Evolutionary conservation across 1,139 yeast genomes (phyloP), one percentile per base, ranked within the genome.

Genomic region (Schwanniomyces etchellsii): DNA sequence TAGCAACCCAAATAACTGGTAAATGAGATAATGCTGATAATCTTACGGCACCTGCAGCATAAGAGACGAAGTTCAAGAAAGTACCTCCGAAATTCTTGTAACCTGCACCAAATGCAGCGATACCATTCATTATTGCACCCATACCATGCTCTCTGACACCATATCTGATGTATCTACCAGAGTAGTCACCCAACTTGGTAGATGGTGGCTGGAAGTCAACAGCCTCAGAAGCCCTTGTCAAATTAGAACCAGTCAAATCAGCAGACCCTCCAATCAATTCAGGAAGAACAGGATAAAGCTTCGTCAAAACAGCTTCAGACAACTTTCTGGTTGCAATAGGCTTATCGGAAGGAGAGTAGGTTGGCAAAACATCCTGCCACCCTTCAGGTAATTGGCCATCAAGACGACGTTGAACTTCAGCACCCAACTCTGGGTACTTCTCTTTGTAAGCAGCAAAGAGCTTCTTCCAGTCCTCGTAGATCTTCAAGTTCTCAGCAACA

Each of bases 111-210:
- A 72, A 93, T 31, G 96, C 96, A 44, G 93, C 75, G 52, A 91
- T 83, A 80, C 99, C 99, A 65, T 93, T 91, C 81, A 91, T 77
- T 60, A 91, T 84, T 45, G 97, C 97, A 68, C 96, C 96, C 97
- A 91, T 89, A 64, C 88, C 98, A 68, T 93, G 98, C 72, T 91
- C 99, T 69, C 99, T 85, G 44, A 91, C 96, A 78, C 99, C 99
- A 62, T 83, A 91, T 71, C 97, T 83, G 62, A 91, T 75, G 72
- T 91, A 91, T 61, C 96, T 82, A 60, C 99, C 99, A 38, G 77
- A 45, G 71, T 81, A 89, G 57, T 77, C 77, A 65, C 98, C 98
- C 45, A 86, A 70, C 32, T 78, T 79, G 43, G 89, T 69, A 37
- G 77, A 55, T 35, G 91, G 86, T 38, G 93, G 88, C 74, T 91